phyloP scores from a whole-genome alignment of 148 eudicot genomes.

The Cornus controversa region DNA sequence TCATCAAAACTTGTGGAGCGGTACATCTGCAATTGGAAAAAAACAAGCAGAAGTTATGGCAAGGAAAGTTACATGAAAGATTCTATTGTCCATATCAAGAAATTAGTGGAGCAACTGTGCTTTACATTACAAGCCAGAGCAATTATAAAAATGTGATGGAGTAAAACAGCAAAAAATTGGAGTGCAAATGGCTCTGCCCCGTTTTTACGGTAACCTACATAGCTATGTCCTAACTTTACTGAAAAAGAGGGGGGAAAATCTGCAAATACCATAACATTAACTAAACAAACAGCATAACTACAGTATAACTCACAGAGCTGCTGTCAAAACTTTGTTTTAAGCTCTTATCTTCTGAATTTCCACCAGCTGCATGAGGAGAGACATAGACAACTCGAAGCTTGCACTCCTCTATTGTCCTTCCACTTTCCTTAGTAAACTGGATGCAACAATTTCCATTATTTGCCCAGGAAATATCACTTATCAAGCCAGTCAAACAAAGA shows the following conservation, averaged over 20 bases:
- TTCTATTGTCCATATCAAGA: not conserved
- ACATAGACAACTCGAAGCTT: slow-evolving; percentile 73
- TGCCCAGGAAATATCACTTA: not conserved
- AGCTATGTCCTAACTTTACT: not conserved
- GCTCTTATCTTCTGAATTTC: slow-evolving; percentile 42
- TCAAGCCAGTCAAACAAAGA: not conserved
- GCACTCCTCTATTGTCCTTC: slow-evolving; percentile 66
- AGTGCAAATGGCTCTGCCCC: not conserved
- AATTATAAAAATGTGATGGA: not conserved
- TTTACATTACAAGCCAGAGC: not conserved
- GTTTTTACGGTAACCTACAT: not conserved
- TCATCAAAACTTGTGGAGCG: slow-evolving; percentile 9
- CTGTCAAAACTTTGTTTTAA: slow-evolving; percentile 35
- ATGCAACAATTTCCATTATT: slow-evolving; percentile 9
- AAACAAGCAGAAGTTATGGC: not conserved
- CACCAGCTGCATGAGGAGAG: slow-evolving; percentile 39
- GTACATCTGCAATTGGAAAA: slow-evolving; percentile 4
- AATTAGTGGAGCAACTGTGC: not conserved
- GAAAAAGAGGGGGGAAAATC: not conserved
- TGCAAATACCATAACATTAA: not conserved
- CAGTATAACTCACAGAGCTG: slow-evolving; percentile 46
- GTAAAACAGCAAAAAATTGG: not conserved
- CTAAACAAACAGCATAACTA: slow-evolving; percentile 4
- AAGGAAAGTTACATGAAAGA: not conserved
- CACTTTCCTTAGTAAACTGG: slow-evolving; percentile 82